Evolutionary conservation across 768 basidiomycete genomes (phyloP), one percentile per base, ranked within the genome.

Genomic region (Xerocomellus dryophilus): DNA sequence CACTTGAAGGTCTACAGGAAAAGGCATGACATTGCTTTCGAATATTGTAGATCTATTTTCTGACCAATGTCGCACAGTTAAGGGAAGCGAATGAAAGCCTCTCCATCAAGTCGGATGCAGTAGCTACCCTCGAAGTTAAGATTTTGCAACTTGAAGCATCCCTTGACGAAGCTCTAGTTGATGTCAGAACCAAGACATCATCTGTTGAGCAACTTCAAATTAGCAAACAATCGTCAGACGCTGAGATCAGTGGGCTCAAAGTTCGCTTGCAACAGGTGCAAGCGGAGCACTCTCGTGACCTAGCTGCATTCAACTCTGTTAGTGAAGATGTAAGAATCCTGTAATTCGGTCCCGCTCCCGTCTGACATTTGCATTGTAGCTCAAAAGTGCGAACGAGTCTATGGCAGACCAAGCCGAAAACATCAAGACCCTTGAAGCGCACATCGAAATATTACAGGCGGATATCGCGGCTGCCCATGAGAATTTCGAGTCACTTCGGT

Each of bases 51-150:
- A 51, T 15, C 38, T n/a, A 44, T 41, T 23, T 48, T 48, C 46
- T 57, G 35, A 44, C 38, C n/a, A n/a, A 20, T 27, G 7, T 14
- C 17, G 3, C 38, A 34, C 60, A 92, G 89, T 75, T 90, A n/a
- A 77, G 76, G 50, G 81, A 83, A 52, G 78, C 81, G 2, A 78
- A 68, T 11, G 76, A 78, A n/a, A 74, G 75, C 14, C 70, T 91
- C 35, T 72, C 76, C 23, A 66, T 74, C 14, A 89, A 86, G 73
- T 73, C 74, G 2, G 73, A 76, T 31, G 68, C 72, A 21, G 75
- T 86, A 23, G 63, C 73, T 18, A 72, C 74, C 25, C 77, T 92
- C 11, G 81, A 89, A 67, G 68, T 61, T 44, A 78, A 82, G 59
- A 59, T 86, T 34, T 71, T 71, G 23, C 71, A 72, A 23, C 73